Percentiles rank a stretch among this genome's conserved stretches.
Evolutionary conservation across 768 basidiomycete genomes (phyloP).

Genomic region (Fomitopsis serialis): DNA sequence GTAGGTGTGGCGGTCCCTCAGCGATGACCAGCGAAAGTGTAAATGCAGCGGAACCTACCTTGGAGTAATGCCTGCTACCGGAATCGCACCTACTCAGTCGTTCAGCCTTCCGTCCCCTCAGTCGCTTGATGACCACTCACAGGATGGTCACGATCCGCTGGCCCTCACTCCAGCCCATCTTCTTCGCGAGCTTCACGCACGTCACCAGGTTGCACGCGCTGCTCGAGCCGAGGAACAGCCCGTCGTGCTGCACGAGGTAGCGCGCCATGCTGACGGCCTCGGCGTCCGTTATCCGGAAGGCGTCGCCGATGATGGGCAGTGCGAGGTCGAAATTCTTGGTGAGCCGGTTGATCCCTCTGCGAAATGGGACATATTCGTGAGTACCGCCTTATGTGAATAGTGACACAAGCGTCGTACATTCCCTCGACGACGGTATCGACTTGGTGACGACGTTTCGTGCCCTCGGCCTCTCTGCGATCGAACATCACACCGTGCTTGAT

Average conservation of each 20-base stretch:
- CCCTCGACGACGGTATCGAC: constrained; percentile 96
- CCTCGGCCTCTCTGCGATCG: constrained; percentile 87
- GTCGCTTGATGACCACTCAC: constrained; percentile 35
- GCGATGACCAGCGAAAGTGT: background rate
- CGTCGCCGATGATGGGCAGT: constrained; percentile 81
- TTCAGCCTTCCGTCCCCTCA: no score
- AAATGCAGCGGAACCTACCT: constrained; percentile 44
- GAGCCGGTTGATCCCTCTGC: constrained; percentile 87
- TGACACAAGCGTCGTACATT: constrained; percentile 42
- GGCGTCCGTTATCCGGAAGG: constrained; percentile 83
- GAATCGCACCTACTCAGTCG: constrained; percentile 70
- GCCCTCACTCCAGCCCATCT: constrained; percentile 62
- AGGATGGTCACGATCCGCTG: constrained; percentile 81
- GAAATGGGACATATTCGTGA: background rate
- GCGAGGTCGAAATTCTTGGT: constrained; percentile 89
- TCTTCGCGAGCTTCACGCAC: constrained; percentile 72
- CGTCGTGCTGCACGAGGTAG: constrained; percentile 85
- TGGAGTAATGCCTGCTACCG: constrained; percentile 88
- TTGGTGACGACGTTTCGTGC: constrained; percentile 87
- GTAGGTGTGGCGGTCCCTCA: background rate
- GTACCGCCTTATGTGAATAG: constrained; percentile 4
- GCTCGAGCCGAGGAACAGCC: constrained; percentile 92
- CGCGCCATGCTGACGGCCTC: constrained; percentile 97
- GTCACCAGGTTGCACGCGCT: constrained; percentile 97
- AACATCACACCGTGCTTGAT: constrained; percentile 95